Evolutionary conservation across 768 basidiomycete genomes (phyloP).

Genomic region (Dacryopinax spathularia): DNA sequence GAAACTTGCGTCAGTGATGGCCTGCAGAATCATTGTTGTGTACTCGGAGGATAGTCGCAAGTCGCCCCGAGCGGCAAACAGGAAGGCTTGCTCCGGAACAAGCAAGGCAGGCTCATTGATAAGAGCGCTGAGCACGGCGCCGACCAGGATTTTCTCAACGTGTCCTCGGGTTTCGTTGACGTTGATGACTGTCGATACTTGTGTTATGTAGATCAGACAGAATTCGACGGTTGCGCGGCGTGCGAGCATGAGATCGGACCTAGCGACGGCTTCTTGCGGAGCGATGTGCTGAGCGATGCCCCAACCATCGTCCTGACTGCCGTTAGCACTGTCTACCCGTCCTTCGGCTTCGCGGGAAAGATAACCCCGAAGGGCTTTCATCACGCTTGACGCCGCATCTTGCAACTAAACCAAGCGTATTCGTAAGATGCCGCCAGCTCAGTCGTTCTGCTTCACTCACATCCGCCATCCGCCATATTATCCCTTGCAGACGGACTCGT

Average conservation of each 20-base stretch:
- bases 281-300: not conserved
- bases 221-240: too few relatives aligned
- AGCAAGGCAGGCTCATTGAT: too few relatives aligned
- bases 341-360: conserved; percentile 18
- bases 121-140: too few relatives aligned
- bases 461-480: conserved; percentile 55
- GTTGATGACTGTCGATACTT: too few relatives aligned
- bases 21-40: not conserved
- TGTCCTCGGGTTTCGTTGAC: too few relatives aligned
- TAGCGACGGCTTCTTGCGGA: not conserved
- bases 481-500: conserved; percentile 33
- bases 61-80: too few relatives aligned
- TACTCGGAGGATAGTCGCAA: not conserved
- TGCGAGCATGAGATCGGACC: too few relatives aligned
- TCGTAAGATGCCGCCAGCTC: not conserved
- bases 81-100: too few relatives aligned
- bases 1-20: not conserved
- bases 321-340: not conserved
- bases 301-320: not conserved
- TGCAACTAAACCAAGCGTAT: conserved; percentile 34
- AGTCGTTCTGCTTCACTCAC: conserved; percentile 29
- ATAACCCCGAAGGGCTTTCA: conserved; percentile 27
- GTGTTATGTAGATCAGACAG: too few relatives aligned
- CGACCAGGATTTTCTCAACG: too few relatives aligned
- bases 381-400: conserved; percentile 27